A percentile compares a stretch with the other conserved stretches of the same genome.
Evolutionary conservation across 805 yeast genomes (phyloP).

Genomic region (Wickerhamomyces subpelliculosus): DNA sequence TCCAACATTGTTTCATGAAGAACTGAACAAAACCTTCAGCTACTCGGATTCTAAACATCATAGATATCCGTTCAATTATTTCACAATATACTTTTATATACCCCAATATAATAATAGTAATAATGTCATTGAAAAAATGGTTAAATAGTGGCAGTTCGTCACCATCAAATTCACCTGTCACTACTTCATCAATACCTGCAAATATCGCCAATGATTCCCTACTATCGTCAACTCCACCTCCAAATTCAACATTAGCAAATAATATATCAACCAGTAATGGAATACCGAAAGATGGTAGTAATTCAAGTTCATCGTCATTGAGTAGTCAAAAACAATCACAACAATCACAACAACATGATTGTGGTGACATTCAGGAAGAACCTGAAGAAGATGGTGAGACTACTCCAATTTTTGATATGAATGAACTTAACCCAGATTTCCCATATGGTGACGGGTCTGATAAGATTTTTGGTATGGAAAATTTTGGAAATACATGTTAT

Average conservation of each 20-base stretch:
- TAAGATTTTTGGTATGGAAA: slow-evolving; percentile 75
- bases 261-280: not conserved
- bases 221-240: not conserved
- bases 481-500: slow-evolving; percentile 89
- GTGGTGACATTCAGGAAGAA: not conserved
- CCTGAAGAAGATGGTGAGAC: not conserved
- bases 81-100: too few relatives aligned
- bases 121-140: slow-evolving; percentile 18
- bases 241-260: not conserved
- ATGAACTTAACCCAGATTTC: slow-evolving; percentile 11
- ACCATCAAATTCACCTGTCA: too few relatives aligned
- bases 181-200: too few relatives aligned
- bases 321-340: too few relatives aligned
- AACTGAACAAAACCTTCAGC: too few relatives aligned
- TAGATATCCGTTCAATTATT: too few relatives aligned
- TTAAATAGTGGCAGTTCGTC: slow-evolving; percentile 5
- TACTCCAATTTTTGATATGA: not conserved
- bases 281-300: not conserved
- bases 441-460: slow-evolving; percentile 64
- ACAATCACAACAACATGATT: too few relatives aligned
- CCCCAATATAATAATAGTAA: not conserved
- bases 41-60: too few relatives aligned
- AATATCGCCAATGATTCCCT: slow-evolving; percentile 5
- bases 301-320: not conserved
- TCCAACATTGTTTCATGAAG: too few relatives aligned